Evolutionary conservation across 2,329 filamentous ascomycete genomes (phyloP).

Genomic region (Teratosphaeria nubilosa): DNA sequence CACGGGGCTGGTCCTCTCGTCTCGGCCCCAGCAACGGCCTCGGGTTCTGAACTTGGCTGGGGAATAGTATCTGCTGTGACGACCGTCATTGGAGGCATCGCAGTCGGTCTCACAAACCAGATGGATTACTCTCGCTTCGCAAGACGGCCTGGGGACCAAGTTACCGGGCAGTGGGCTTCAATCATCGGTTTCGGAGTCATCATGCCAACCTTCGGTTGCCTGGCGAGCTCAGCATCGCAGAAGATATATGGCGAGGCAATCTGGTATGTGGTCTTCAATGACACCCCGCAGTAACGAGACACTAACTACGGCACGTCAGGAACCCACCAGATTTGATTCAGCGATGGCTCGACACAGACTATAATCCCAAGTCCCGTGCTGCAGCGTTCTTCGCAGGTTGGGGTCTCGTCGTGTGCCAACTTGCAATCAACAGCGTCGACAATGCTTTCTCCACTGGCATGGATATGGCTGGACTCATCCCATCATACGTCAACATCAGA

Average conservation of each 20-base stretch:
- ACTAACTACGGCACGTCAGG: neutral
- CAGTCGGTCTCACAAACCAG: constrained; percentile 38
- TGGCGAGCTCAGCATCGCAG: constrained; percentile 46
- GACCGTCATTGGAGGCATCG: constrained; percentile 34
- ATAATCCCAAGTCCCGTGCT: constrained; percentile 27
- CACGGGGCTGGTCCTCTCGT: constrained; percentile 38
- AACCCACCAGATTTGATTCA: constrained; percentile 14
- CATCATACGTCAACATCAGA: constrained; percentile 45
- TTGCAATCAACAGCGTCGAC: constrained; percentile 36
- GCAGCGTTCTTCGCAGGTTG: constrained; percentile 38
- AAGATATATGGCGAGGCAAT: constrained; percentile 42
- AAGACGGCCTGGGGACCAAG: constrained; percentile 30
- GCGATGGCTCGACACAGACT: constrained; percentile 27
- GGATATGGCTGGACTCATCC: constrained; percentile 38
- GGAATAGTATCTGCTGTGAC: constrained; percentile 30
- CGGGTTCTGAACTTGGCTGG: constrained; percentile 32
- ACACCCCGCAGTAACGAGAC: neutral
- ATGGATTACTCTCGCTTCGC: constrained; percentile 26
- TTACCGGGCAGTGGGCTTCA: constrained; percentile 35
- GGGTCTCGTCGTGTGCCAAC: constrained; percentile 36
- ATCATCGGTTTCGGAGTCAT: constrained; percentile 41
- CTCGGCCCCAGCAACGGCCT: constrained; percentile 15
- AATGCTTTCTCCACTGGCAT: constrained; percentile 45
- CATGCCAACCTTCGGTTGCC: constrained; percentile 45
- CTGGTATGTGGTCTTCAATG: constrained; percentile 23